Percentiles rank a stretch among this genome's conserved stretches.
phyloP scores from a whole-genome alignment of 2,329 filamentous ascomycete genomes.

The Trichoderma pleuroti region DNA sequence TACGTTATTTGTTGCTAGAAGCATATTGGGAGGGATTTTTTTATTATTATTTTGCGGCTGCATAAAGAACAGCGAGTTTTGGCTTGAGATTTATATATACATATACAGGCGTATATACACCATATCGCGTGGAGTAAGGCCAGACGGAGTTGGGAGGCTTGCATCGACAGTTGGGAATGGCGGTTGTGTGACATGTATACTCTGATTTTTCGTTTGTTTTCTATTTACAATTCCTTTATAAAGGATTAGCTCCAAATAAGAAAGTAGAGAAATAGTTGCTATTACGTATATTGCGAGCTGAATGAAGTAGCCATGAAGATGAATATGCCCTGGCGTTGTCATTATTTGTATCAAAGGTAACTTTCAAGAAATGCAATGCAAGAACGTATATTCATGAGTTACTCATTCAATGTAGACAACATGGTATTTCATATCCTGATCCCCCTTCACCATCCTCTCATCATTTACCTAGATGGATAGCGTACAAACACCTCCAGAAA shows the following conservation, averaged over 20 bases:
- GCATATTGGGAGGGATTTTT: neutral
- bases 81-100: neutral
- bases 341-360: neutral
- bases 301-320: neutral
- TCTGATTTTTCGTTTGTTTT: neutral
- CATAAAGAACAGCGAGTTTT: neutral
- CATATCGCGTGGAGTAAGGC: slow-evolving; percentile 24
- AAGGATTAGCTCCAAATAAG: neutral
- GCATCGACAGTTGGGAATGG: neutral
- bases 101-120: slow-evolving; percentile 15
- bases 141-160: slow-evolving; percentile 1
- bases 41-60: neutral
- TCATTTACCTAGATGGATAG: neutral
- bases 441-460: neutral
- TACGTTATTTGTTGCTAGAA: neutral
- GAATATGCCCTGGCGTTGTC: neutral
- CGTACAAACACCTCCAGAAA: neutral
- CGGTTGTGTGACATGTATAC: neutral
- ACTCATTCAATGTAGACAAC: neutral
- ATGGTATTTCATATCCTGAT: neutral
- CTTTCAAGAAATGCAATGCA: neutral
- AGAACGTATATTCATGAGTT: neutral
- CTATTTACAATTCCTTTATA: neutral
- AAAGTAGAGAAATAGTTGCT: neutral
- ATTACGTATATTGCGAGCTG: too few relatives aligned